Conservation (phyloP, 306 rosid genomes). For the Nissolia schottii region DNA sequence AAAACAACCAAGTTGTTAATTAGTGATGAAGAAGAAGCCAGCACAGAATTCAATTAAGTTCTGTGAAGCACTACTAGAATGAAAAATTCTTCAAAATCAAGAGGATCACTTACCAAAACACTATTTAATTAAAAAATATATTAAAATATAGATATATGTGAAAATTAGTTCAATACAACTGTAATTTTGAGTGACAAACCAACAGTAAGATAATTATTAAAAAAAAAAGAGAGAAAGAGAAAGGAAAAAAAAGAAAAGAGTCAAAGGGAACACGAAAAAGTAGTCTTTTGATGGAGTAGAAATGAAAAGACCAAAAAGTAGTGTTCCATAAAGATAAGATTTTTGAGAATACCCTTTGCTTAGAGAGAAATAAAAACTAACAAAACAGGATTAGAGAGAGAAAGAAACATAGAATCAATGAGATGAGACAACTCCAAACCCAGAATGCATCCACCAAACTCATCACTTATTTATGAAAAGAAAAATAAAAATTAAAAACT, state of each 20-base stretch:
- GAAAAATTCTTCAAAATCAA: constrained; percentile 7
- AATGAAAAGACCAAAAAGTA: constrained; percentile 13
- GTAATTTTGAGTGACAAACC: background rate
- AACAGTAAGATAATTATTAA: background rate
- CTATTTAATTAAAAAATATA: too few relatives aligned
- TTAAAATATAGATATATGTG: too few relatives aligned
- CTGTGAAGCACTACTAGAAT: background rate
- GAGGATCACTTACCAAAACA: background rate
- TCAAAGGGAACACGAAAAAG: background rate
- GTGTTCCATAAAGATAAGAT: constrained; percentile 5
- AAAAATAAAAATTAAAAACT: too few relatives aligned
- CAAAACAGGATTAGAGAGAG: background rate
- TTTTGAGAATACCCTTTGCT: constrained; percentile 6
- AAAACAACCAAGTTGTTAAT: background rate
- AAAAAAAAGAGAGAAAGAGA: background rate
- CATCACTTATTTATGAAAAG: background rate
- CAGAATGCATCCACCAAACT: background rate
- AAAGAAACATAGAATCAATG: background rate
- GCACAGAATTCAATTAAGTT: background rate
- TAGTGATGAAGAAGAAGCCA: background rate
- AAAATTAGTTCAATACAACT: background rate
- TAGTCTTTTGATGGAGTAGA: constrained; percentile 18
- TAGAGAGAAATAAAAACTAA: constrained; percentile 24
- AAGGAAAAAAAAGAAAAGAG: background rate
- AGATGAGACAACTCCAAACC: background rate